Evolutionary conservation across 805 yeast species (phyloP).

Genomic region (Debaryomyces tyrocola): DNA sequence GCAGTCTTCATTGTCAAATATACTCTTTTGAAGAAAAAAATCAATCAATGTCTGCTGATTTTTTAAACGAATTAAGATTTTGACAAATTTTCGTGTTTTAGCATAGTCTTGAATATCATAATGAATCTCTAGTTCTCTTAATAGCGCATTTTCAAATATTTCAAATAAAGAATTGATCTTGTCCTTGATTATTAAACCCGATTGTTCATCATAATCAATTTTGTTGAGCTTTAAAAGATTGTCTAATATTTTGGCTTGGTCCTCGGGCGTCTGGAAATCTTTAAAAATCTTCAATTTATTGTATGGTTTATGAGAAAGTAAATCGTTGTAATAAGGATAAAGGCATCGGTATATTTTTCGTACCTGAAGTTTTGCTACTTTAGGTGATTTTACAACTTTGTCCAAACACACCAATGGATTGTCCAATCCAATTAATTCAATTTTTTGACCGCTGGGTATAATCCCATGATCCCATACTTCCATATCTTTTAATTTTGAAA

Average conservation of each 20-base stretch:
- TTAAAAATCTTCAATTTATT: slow-evolving; percentile 47
- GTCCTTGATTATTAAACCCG: slow-evolving; percentile 29
- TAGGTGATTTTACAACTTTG: slow-evolving; percentile 20
- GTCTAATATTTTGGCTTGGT: slow-evolving; percentile 47
- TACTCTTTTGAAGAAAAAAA: slow-evolving; percentile 43
- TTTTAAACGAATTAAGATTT: slow-evolving; percentile 33
- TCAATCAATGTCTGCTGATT: slow-evolving; percentile 45
- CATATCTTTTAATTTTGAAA: slow-evolving; percentile 31
- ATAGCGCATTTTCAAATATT: slow-evolving; percentile 68
- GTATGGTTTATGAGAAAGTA: slow-evolving; percentile 40
- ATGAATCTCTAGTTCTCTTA: slow-evolving; percentile 65
- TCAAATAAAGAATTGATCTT: slow-evolving; percentile 59
- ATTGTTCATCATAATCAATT: slow-evolving; percentile 30
- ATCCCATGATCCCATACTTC: slow-evolving; percentile 35
- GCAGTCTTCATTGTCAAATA: slow-evolving; percentile 36
- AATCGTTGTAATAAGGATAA: slow-evolving; percentile 46
- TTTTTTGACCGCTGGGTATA: background rate
- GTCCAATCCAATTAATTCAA: slow-evolving; percentile 8
- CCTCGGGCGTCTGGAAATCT: slow-evolving; percentile 48
- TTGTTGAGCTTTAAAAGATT: slow-evolving; percentile 41
- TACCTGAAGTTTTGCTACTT: slow-evolving; percentile 39
- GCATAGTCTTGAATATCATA: slow-evolving; percentile 47
- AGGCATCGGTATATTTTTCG: slow-evolving; percentile 38
- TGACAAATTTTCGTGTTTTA: slow-evolving; percentile 34
- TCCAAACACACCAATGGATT: slow-evolving; percentile 39